Percentiles rank a stretch among this genome's conserved stretches.
phyloP scores from a whole-genome alignment of 2,329 filamentous ascomycete genomes.

The Colletotrichum trifolii region DNA sequence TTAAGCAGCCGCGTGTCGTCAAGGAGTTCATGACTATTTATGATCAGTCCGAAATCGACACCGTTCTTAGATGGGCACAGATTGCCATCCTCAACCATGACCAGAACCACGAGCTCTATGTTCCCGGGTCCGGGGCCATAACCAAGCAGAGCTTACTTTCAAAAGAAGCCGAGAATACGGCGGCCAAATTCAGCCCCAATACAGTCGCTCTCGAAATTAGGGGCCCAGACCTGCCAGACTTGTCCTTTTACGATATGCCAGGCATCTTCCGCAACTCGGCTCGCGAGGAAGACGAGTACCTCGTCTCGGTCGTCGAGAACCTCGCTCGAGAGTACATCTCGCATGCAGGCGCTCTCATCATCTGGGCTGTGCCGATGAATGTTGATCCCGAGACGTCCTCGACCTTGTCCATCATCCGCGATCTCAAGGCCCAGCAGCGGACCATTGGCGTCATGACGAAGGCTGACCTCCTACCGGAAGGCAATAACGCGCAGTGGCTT shows the following conservation, averaged over 20 bases:
- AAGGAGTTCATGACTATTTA: conserved; percentile 73
- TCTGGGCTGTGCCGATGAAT: conserved; percentile 83
- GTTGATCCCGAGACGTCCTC: conserved; percentile 81
- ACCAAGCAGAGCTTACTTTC: conserved; percentile 48
- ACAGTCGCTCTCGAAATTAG: conserved; percentile 81
- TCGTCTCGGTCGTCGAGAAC: conserved; percentile 78
- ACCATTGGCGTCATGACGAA: conserved; percentile 87
- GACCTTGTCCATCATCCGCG: conserved; percentile 72
- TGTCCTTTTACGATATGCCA: conserved; percentile 88
- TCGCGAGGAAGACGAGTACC: conserved; percentile 71
- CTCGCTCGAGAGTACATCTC: conserved; percentile 77
- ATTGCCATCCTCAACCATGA: conserved; percentile 79
- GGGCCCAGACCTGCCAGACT: conserved; percentile 74
- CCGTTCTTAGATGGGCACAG: conserved; percentile 79
- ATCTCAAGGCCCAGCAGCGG: conserved; percentile 65
- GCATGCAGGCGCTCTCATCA: conserved; percentile 76
- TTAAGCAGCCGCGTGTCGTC: conserved; percentile 56
- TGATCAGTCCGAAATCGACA: conserved; percentile 72
- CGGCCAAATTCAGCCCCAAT: conserved; percentile 84
- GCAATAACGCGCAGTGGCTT: conserved; percentile 67
- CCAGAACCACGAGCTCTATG: conserved; percentile 61
- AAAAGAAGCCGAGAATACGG: conserved; percentile 53
- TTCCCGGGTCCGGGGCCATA: conserved; percentile 60
- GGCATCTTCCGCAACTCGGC: conserved; percentile 81
- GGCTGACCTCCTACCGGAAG: conserved; percentile 75